These are phyloP conservation scores for Aspergillus sp. DNA, from an alignment of 2,329 filamentous ascomycete genomes.

Conservation along the genomic window DNA sequence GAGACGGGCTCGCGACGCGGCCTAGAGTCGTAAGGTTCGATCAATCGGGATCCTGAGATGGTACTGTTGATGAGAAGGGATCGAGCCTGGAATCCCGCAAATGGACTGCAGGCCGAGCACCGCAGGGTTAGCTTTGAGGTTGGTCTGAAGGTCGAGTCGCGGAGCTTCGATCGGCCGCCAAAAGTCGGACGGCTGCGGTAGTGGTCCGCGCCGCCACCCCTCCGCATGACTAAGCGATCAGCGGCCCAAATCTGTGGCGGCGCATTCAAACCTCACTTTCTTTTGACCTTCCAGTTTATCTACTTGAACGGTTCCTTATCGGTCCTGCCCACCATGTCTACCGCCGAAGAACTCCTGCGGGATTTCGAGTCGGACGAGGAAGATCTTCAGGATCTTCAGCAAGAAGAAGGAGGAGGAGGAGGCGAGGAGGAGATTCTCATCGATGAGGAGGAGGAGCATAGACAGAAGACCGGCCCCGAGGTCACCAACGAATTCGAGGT, in stretches of 20 bases:
- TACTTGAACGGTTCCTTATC: neutral
- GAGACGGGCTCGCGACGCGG: neutral
- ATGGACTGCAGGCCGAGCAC: neutral
- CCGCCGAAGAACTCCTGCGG: neutral
- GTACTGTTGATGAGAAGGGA: neutral
- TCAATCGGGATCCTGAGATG: neutral
- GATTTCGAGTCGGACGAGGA: conserved; percentile 81
- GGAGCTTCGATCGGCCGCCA: conserved; percentile 1
- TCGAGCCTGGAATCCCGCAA: neutral
- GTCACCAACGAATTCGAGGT: conserved; percentile 80
- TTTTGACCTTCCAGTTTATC: neutral
- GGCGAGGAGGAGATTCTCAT: conserved; percentile 57
- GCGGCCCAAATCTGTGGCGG: conserved; percentile 1
- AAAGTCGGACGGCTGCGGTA: conserved; percentile 18
- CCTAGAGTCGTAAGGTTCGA: neutral
- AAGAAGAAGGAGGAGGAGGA: conserved; percentile 64
- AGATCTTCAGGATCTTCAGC: conserved; percentile 85
- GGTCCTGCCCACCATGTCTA: conserved; percentile 1
- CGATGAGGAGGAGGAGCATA: conserved; percentile 54
- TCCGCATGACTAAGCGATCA: conserved; percentile 13
- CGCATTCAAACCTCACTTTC: neutral
- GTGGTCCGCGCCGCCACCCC: conserved; percentile 15
- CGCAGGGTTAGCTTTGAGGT: neutral
- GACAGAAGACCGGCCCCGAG: conserved; percentile 63
- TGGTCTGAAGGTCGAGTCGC: neutral